Conservation (phyloP, 2,329 filamentous ascomycete species). For the Talaromyces sp. region DNA sequence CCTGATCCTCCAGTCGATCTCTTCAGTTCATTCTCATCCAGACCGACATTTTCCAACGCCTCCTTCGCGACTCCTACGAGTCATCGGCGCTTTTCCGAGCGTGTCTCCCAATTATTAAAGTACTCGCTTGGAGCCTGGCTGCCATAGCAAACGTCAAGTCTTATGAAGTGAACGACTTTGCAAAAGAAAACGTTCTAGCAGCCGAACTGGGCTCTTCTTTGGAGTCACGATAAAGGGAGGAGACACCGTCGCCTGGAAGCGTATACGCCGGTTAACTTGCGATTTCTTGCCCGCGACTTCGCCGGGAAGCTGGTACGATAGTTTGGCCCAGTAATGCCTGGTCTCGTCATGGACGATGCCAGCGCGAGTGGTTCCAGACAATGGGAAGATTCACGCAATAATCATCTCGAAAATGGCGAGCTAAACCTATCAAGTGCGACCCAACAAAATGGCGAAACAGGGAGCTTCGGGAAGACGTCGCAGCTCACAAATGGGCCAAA, state of each 20-base stretch:
- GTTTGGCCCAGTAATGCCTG: conserved; percentile 33
- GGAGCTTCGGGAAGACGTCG: conserved; percentile 20
- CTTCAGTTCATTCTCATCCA: background rate
- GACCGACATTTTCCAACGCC: background rate
- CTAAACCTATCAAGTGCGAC: conserved; percentile 13
- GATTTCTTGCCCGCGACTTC: background rate
- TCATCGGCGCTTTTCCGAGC: background rate
- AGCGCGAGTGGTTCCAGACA: conserved; percentile 24
- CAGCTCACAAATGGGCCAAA: conserved; percentile 24
- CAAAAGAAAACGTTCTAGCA: background rate
- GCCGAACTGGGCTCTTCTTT: background rate
- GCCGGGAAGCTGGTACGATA: conserved; percentile 9
- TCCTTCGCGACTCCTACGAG: background rate
- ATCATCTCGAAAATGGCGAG: conserved; percentile 23
- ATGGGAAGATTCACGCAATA: conserved; percentile 19
- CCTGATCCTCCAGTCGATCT: background rate
- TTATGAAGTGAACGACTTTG: background rate
- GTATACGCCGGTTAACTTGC: background rate
- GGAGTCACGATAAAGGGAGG: background rate
- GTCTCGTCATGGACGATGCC: conserved; percentile 38
- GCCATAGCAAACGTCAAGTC: background rate
- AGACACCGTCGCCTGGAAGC: background rate
- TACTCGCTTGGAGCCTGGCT: background rate
- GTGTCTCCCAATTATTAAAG: background rate
- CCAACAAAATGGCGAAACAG: conserved; percentile 15